Conservation (phyloP, 805 yeast species). For the Hanseniaspora jakobsenii region DNA sequence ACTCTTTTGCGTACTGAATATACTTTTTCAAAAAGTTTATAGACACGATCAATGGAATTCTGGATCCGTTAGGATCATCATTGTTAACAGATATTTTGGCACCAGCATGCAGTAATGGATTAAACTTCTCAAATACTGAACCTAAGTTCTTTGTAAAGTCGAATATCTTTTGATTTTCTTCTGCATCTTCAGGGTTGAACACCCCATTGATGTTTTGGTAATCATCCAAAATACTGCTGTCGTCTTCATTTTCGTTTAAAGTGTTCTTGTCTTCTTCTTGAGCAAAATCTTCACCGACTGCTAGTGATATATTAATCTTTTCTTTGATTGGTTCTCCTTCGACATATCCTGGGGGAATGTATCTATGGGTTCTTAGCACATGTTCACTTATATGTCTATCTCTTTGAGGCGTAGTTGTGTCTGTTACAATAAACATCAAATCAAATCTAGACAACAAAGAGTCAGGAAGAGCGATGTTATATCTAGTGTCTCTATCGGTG, state of each 20-base stretch:
- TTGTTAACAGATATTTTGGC: slow-evolving; percentile 36
- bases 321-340: slow-evolving; percentile 94
- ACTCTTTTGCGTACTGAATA: slow-evolving; percentile 83
- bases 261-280: slow-evolving; percentile 20
- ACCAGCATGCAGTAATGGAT: slow-evolving; percentile 73
- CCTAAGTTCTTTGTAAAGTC: slow-evolving; percentile 14
- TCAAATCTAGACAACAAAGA: slow-evolving; percentile 94
- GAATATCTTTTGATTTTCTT: slow-evolving; percentile 12
- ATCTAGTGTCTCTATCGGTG: slow-evolving; percentile 66
- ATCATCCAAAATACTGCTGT: slow-evolving; percentile 38
- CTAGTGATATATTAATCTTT: slow-evolving; percentile 51
- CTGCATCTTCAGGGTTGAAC: slow-evolving; percentile 13
- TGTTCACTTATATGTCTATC: slow-evolving; percentile 88
- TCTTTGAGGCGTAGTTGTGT: slow-evolving; percentile 73
- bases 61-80: slow-evolving; percentile 28
- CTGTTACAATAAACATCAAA: slow-evolving; percentile 87
- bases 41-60: slow-evolving; percentile 42
- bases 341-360: slow-evolving; percentile 68
- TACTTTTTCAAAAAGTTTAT: slow-evolving; percentile 84
- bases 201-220: slow-evolving; percentile 26
- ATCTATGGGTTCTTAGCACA: slow-evolving; percentile 87
- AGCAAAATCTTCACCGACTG: slow-evolving; percentile 56
- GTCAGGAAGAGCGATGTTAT: slow-evolving; percentile 93
- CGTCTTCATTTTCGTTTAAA: slow-evolving; percentile 23
- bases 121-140: slow-evolving; percentile 66